These are phyloP conservation scores for Aethionema arabicum DNA, from an alignment of 345 rosid species.

Conservation along the genomic window DNA sequence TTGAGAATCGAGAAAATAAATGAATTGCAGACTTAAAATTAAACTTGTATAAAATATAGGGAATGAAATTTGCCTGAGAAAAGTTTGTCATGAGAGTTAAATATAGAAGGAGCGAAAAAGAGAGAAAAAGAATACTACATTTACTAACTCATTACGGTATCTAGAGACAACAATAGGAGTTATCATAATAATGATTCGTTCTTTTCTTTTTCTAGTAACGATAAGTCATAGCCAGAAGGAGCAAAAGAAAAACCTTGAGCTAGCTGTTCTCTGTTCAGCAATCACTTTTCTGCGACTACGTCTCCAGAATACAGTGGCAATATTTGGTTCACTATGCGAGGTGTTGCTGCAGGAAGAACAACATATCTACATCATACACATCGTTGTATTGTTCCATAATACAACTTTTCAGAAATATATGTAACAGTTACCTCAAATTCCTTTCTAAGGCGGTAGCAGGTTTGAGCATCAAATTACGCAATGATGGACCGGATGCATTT, in stretches of 20 bases:
- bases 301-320: conserved; percentile 81
- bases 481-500: conserved; percentile 57
- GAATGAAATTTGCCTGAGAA: not conserved
- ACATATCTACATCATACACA: conserved; percentile 19
- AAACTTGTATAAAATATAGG: conserved; percentile 3
- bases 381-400: conserved; percentile 13
- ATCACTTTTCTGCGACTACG: conserved; percentile 91
- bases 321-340: conserved; percentile 91
- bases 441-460: conserved; percentile 54
- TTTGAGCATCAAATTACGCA: conserved; percentile 65
- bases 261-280: conserved; percentile 94
- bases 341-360: conserved; percentile 43
- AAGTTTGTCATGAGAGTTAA: not conserved
- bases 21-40: conserved; percentile 1
- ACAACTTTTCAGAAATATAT: conserved; percentile 18
- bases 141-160: conserved; percentile 6
- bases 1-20: conserved; percentile 15
- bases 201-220: not conserved
- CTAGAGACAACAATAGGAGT: not conserved
- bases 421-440: conserved; percentile 57
- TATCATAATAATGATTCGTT: not conserved
- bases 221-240: conserved; percentile 28
- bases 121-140: conserved; percentile 3
- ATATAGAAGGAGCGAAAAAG: conserved; percentile 4
- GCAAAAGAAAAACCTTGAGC: conserved; percentile 71